Evolutionary conservation across 2,329 filamentous ascomycete genomes (phyloP).

Genomic region (Bretziella fagacearum): DNA sequence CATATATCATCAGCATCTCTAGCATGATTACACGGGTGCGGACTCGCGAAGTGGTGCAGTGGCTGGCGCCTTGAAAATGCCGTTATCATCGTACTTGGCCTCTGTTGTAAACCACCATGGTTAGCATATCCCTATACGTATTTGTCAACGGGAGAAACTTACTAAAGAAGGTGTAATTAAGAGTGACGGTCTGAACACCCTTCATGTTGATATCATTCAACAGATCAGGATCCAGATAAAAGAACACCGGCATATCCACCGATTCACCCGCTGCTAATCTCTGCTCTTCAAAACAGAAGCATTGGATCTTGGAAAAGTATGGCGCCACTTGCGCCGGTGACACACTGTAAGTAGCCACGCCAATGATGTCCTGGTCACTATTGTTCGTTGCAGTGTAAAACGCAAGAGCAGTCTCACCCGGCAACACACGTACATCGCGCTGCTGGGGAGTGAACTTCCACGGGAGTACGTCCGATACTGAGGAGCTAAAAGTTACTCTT

Average conservation of each 20-base stretch:
- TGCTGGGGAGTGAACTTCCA: slow-evolving; percentile 98
- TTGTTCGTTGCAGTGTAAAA: slow-evolving; percentile 96
- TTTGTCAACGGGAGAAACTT: slow-evolving; percentile 28
- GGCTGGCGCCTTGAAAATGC: slow-evolving; percentile 25
- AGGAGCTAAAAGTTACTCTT: slow-evolving; percentile 89
- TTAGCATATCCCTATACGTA: slow-evolving; percentile 22
- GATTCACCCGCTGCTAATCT: slow-evolving; percentile 86
- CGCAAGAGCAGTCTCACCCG: slow-evolving; percentile 88
- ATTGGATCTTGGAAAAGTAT: slow-evolving; percentile 99
- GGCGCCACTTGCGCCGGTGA: slow-evolving; percentile 89
- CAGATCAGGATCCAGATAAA: slow-evolving; percentile 95
- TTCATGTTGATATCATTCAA: slow-evolving; percentile 83
- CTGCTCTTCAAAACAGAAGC: slow-evolving; percentile 98
- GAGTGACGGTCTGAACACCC: slow-evolving; percentile 82
- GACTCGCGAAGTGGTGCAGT: slow-evolving; percentile 12
- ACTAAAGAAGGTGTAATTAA: slow-evolving; percentile 99
- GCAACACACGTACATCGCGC: slow-evolving; percentile 84
- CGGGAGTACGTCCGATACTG: slow-evolving; percentile 82
- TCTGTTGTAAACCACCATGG: slow-evolving; percentile 20
- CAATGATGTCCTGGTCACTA: slow-evolving; percentile 83
- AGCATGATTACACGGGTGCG: neutral
- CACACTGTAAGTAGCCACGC: slow-evolving; percentile 93
- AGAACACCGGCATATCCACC: slow-evolving; percentile 99
- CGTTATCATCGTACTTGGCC: slow-evolving; percentile 31
- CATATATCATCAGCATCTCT: neutral